phyloP scores from a whole-genome alignment of 1,139 yeast species.

The Scheffersomyces parashehatae region DNA sequence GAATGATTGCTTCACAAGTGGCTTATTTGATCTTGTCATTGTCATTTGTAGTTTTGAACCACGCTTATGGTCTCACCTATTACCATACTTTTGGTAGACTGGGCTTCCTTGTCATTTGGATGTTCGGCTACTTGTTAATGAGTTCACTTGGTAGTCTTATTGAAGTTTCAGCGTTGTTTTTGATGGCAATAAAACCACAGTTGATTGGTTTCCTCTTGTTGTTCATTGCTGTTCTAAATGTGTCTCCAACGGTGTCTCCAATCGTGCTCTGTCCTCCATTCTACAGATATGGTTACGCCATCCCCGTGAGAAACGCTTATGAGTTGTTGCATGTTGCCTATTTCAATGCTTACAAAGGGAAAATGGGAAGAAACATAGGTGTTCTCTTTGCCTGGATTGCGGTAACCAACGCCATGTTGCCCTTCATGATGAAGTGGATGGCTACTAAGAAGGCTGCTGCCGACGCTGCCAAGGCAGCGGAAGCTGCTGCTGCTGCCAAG shows the following conservation, averaged over 20 bases:
- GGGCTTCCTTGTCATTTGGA: conserved; percentile 54
- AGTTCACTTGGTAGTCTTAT: conserved; percentile 53
- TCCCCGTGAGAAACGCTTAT: conserved; percentile 51
- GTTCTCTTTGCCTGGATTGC: conserved; percentile 50
- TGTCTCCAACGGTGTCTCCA: conserved; percentile 51
- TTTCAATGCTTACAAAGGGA: conserved; percentile 46
- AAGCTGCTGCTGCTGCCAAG: conserved; percentile 1
- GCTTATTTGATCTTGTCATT: conserved; percentile 45
- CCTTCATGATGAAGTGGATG: conserved; percentile 39
- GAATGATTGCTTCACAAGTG: conserved; percentile 42
- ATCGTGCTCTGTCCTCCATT: conserved; percentile 45
- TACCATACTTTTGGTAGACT: conserved; percentile 39
- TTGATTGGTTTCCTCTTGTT: conserved; percentile 50
- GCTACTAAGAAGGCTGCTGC: conserved; percentile 17
- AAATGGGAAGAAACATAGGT: conserved; percentile 49
- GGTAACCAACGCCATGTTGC: conserved; percentile 36
- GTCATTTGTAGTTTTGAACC: conserved; percentile 40
- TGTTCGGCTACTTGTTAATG: conserved; percentile 44
- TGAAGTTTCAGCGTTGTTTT: conserved; percentile 41
- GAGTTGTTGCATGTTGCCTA: conserved; percentile 48
- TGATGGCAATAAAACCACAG: conserved; percentile 38
- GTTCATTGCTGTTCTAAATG: conserved; percentile 43
- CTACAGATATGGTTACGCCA: conserved; percentile 52
- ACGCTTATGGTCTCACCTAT: conserved; percentile 44
- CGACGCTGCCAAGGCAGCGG: conserved; percentile 16